These are phyloP conservation scores for Cytidiella melzeri DNA, from an alignment of 768 basidiomycete species.

Conservation along the genomic window DNA sequence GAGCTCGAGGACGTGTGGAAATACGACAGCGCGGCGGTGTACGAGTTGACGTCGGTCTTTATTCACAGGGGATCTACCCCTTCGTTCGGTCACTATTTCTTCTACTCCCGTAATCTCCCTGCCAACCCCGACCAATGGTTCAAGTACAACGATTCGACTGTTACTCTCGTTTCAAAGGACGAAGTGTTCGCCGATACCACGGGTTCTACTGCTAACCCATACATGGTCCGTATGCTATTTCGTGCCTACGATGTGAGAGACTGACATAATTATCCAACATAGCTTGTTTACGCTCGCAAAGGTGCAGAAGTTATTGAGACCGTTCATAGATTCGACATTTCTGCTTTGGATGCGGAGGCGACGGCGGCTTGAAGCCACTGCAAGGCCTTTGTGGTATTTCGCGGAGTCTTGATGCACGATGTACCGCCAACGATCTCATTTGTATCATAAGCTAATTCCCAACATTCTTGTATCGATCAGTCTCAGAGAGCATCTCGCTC, in stretches of 20 bases:
- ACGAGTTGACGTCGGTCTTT: slow-evolving; percentile 92
- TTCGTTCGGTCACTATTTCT: slow-evolving; percentile 92
- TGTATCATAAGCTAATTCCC: slow-evolving; percentile 1
- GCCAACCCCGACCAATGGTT: slow-evolving; percentile 81
- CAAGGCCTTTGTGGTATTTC: too few relatives aligned
- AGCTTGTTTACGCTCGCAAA: slow-evolving; percentile 84
- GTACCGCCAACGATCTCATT: too few relatives aligned
- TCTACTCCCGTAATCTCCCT: slow-evolving; percentile 87
- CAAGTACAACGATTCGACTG: slow-evolving; percentile 93
- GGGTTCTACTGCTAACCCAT: slow-evolving; percentile 87
- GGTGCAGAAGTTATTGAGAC: slow-evolving; percentile 76
- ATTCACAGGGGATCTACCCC: slow-evolving; percentile 88
- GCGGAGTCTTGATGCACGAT: too few relatives aligned
- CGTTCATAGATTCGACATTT: slow-evolving; percentile 54
- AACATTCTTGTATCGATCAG: not conserved
- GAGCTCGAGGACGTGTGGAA: slow-evolving; percentile 74
- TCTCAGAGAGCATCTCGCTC: not conserved
- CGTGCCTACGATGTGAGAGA: not conserved
- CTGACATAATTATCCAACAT: slow-evolving; percentile 6
- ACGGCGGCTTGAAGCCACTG: not conserved
- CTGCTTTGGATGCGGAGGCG: not conserved
- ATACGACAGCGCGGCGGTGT: slow-evolving; percentile 58
- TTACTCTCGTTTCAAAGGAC: slow-evolving; percentile 66
- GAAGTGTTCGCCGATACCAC: slow-evolving; percentile 89
- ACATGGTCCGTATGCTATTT: slow-evolving; percentile 52